Conservation (phyloP, 2,329 filamentous ascomycete genomes). For the Arthrobotrys conoides region DNA sequence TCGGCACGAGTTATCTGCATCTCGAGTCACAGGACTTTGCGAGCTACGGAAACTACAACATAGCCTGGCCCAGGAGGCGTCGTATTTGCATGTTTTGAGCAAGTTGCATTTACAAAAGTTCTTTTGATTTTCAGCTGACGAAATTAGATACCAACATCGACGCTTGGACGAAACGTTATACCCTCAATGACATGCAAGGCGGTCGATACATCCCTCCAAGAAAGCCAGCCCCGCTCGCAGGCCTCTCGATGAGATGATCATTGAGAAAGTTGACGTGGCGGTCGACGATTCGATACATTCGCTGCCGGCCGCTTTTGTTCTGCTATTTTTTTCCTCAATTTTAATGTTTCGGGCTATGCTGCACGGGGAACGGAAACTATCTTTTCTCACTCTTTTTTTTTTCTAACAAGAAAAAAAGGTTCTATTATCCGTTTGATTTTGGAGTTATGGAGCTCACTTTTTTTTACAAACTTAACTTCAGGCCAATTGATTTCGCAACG, state of each 20-base stretch:
- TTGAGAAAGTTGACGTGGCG: constrained; percentile 61
- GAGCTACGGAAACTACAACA: constrained; percentile 56
- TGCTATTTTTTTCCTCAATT: constrained; percentile 52
- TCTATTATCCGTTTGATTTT: constrained; percentile 56
- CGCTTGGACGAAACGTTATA: constrained; percentile 60
- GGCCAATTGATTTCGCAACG: constrained; percentile 61
- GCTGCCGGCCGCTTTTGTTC: constrained; percentile 57
- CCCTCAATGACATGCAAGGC: constrained; percentile 59
- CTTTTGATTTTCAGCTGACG: constrained; percentile 61
- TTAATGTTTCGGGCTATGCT: constrained; percentile 61
- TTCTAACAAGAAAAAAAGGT: constrained; percentile 50
- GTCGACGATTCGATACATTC: constrained; percentile 60
- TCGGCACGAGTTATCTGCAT: constrained; percentile 61
- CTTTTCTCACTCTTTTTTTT: constrained; percentile 36
- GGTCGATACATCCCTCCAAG: constrained; percentile 60
- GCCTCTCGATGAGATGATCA: constrained; percentile 61
- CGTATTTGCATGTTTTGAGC: constrained; percentile 61
- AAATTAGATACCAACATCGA: constrained; percentile 61
- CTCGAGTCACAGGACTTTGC: constrained; percentile 60
- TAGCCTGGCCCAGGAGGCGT: constrained; percentile 59
- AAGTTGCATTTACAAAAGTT: constrained; percentile 60
- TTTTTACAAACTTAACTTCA: constrained; percentile 58
- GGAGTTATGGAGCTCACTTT: constrained; percentile 61
- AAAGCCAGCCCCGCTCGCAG: constrained; percentile 58
- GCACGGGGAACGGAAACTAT: constrained; percentile 59